These are phyloP conservation scores for Blastobotrys aristatus DNA, from an alignment of 1,139 yeast genomes.

Conservation along the genomic window DNA sequence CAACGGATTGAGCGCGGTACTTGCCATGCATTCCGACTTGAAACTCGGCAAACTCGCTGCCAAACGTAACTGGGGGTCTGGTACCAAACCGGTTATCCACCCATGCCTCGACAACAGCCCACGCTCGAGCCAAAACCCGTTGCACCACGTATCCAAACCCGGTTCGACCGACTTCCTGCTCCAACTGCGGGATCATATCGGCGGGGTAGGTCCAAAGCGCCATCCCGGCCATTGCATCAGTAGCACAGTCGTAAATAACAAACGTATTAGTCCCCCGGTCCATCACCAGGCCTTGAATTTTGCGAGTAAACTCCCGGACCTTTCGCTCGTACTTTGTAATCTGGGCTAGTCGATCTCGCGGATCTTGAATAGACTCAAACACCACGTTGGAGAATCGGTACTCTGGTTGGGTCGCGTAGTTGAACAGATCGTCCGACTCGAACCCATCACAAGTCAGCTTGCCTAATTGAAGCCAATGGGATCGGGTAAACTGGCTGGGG, in stretches of 20 bases:
- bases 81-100: neutral
- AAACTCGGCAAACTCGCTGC: neutral
- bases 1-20: neutral
- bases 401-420: neutral
- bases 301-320: constrained; percentile 7
- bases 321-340: neutral
- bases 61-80: neutral
- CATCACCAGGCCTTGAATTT: neutral
- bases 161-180: constrained; percentile 10
- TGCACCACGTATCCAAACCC: constrained; percentile 9
- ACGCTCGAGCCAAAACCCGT: neutral
- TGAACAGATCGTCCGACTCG: constrained; percentile 7
- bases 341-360: constrained; percentile 4
- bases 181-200: constrained; percentile 11
- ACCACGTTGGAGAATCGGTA: constrained; percentile 5
- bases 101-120: neutral
- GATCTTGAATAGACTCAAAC: constrained; percentile 6
- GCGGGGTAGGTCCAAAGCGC: constrained; percentile 15
- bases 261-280: neutral
- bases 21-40: neutral
- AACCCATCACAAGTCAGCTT: constrained; percentile 7
- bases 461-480: constrained; percentile 7
- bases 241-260: neutral
- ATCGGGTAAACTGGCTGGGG: neutral
- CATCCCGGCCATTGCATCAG: constrained; percentile 8